Evolutionary conservation across 352 stramenopile species (phyloP).

Genomic region (Pythium apleroticum): DNA sequence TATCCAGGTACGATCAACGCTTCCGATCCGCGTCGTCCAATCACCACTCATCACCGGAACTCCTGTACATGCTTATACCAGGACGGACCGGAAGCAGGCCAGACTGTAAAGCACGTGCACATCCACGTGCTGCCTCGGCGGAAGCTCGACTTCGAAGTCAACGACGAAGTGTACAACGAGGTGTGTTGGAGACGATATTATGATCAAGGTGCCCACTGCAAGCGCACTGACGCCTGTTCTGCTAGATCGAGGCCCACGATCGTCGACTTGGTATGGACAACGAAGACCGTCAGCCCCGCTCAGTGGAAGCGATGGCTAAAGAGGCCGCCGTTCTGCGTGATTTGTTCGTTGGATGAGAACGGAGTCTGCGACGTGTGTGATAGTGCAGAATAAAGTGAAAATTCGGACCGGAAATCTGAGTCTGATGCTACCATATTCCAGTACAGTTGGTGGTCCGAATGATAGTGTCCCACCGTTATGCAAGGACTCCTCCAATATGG

Average conservation of each 20-base stretch:
- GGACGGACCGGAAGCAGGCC: conserved; percentile 87
- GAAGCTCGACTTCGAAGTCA: conserved; percentile 76
- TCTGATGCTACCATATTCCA: no score
- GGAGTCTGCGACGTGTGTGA: no score
- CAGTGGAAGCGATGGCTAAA: conserved; percentile 73
- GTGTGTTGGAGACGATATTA: no score
- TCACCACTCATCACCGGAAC: background rate
- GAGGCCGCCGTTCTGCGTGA: conserved; percentile 56
- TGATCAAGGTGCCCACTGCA: background rate
- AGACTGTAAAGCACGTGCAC: conserved; percentile 93
- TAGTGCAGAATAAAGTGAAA: no score
- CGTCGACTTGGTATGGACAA: conserved; percentile 61
- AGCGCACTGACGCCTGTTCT: background rate
- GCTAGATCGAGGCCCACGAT: conserved; percentile 66
- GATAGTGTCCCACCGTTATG: no score
- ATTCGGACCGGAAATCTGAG: no score
- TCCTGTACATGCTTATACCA: conserved; percentile 13
- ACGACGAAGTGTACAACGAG: conserved; percentile 93
- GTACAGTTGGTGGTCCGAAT: no score
- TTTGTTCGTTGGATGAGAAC: conserved; percentile 30
- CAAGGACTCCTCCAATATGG: no score
- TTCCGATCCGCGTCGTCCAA: no score
- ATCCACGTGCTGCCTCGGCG: conserved; percentile 91
- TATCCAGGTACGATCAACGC: conserved; percentile 61
- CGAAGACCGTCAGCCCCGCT: conserved; percentile 66